Evolutionary conservation across 1,139 yeast genomes (phyloP).

Genomic region (Tardiomyces digboiensis): DNA sequence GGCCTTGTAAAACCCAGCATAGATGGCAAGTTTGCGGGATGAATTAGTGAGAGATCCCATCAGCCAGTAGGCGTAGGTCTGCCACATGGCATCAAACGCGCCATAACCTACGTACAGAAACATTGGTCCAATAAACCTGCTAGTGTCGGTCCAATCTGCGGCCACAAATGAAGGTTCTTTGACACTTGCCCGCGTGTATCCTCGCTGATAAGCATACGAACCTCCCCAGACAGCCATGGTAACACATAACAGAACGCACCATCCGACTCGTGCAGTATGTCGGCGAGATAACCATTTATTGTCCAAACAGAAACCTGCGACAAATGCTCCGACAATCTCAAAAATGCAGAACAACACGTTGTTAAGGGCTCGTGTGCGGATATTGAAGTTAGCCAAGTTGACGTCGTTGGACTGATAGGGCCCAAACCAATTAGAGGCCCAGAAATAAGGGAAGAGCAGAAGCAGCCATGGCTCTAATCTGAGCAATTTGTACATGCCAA

Average conservation of each 20-base stretch:
- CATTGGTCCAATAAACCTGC: constrained; percentile 45
- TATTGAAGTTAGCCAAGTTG: constrained; percentile 46
- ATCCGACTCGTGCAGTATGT: constrained; percentile 33
- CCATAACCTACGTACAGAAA: constrained; percentile 55
- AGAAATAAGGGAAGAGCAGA: constrained; percentile 50
- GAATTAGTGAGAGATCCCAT: constrained; percentile 51
- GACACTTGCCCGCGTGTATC: constrained; percentile 36
- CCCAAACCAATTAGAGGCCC: constrained; percentile 56
- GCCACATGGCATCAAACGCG: constrained; percentile 47
- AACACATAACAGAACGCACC: constrained; percentile 30
- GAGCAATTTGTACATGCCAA: constrained; percentile 33
- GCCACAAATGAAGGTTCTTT: constrained; percentile 5
- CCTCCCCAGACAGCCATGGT: constrained; percentile 54
- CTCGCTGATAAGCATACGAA: constrained; percentile 43
- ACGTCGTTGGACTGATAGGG: constrained; percentile 53
- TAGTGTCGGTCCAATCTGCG: constrained; percentile 39
- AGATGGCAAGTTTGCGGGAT: constrained; percentile 46
- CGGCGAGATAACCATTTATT: constrained; percentile 33
- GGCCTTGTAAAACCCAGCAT: constrained; percentile 56
- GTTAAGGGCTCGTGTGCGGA: constrained; percentile 52
- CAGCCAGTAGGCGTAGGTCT: constrained; percentile 45
- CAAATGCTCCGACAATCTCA: constrained; percentile 48
- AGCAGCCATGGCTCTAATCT: constrained; percentile 36
- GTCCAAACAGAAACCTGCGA: constrained; percentile 42
- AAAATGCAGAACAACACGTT: constrained; percentile 51